These are phyloP conservation scores for Hypoxylon rubiginosum DNA, from an alignment of 2,329 filamentous ascomycete species.

Conservation along the genomic window DNA sequence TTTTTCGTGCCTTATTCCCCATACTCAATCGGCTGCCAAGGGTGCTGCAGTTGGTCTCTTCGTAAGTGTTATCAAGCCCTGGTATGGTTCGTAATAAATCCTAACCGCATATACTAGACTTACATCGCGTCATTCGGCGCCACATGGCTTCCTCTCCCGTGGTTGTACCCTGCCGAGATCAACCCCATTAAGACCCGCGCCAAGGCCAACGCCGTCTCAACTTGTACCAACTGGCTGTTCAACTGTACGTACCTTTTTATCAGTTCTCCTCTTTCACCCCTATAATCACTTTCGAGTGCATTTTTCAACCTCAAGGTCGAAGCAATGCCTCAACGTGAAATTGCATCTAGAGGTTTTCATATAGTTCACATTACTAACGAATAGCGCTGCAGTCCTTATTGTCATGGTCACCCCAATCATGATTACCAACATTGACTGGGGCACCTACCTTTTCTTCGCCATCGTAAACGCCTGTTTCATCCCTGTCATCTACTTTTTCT, in stretches of 20 bases:
- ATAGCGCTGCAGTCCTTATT: constrained; percentile 31
- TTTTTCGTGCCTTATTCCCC: constrained; percentile 76
- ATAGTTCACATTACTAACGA: constrained; percentile 40
- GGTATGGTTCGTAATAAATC: not conserved
- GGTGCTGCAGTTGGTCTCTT: constrained; percentile 77
- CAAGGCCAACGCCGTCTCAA: constrained; percentile 67
- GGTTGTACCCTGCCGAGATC: constrained; percentile 69
- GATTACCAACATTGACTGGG: constrained; percentile 69
- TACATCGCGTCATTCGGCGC: constrained; percentile 79
- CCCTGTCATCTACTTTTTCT: constrained; percentile 62
- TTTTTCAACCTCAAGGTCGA: not conserved
- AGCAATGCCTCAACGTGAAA: not conserved
- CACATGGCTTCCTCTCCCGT: constrained; percentile 74
- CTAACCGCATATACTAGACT: constrained; percentile 50
- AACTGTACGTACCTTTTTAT: constrained; percentile 48
- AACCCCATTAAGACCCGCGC: constrained; percentile 63
- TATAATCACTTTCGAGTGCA: not conserved
- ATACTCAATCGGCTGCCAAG: constrained; percentile 71
- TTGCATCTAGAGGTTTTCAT: constrained; percentile 38
- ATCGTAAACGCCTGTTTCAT: constrained; percentile 54
- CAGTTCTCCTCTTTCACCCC: not conserved
- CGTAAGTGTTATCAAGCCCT: constrained; percentile 35
- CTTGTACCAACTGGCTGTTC: constrained; percentile 61
- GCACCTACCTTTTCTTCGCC: constrained; percentile 65
- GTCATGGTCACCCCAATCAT: constrained; percentile 76